A percentile compares a stretch with the other conserved stretches of the same genome.
These are phyloP conservation scores for Ogataea naganishii DNA, from an alignment of 805 yeast genomes.

Conservation along the genomic window DNA sequence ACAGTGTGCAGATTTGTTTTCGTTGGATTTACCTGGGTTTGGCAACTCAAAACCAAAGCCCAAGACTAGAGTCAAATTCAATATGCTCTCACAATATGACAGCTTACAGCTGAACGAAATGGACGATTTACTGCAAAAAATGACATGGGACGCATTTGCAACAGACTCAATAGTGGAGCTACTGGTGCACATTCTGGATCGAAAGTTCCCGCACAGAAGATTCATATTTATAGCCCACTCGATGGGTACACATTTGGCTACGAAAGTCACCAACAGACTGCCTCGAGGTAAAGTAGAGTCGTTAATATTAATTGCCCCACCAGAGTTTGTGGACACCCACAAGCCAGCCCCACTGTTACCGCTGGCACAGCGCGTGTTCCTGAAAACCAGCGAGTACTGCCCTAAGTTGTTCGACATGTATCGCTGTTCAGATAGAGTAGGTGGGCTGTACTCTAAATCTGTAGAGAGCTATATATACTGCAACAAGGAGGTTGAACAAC, in stretches of 20 bases:
- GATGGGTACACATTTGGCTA: constrained; percentile 45
- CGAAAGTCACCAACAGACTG: constrained; percentile 30
- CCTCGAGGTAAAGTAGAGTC: constrained; percentile 35
- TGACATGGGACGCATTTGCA: constrained; percentile 33
- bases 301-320: constrained; percentile 39
- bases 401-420: constrained; percentile 45
- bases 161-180: constrained; percentile 33
- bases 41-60: constrained; percentile 41
- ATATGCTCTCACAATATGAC: constrained; percentile 14
- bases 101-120: constrained; percentile 16
- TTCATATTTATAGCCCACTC: constrained; percentile 43
- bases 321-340: constrained; percentile 16
- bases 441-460: constrained; percentile 52
- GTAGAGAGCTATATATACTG: constrained; percentile 45
- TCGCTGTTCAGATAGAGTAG: constrained; percentile 50
- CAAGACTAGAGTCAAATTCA: constrained; percentile 5
- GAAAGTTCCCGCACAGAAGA: constrained; percentile 33
- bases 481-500: background rate
- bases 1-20: constrained; percentile 52
- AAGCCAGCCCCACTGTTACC: constrained; percentile 8
- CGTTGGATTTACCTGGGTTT: constrained; percentile 84
- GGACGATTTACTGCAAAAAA: constrained; percentile 17
- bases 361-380: constrained; percentile 7
- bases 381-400: constrained; percentile 26
- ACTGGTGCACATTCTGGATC: constrained; percentile 27